Evolutionary conservation across 164 flowering plant species (phyloP), one percentile per base, ranked within the genome.

Genomic region (Magnolia changhungtana): DNA sequence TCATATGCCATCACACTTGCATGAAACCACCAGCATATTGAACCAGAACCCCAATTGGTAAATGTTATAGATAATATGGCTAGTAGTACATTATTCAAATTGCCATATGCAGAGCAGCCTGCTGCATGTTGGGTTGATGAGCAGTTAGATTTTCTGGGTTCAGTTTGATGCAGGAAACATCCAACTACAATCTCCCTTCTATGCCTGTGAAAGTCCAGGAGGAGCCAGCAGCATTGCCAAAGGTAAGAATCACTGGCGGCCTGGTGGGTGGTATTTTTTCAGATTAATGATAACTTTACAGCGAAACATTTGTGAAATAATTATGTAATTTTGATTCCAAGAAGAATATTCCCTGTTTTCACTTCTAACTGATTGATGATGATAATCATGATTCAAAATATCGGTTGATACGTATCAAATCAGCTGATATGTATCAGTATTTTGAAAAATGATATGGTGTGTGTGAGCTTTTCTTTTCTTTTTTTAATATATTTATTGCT

Each of bases 171-270:
- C 84, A 76, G 64, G 93, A 87, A 69, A 67, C 69, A 23, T 4
- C 71, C 65, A 77, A 51, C 70, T 82, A 76, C 9, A 83, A 81
- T 72, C 13, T 71, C 58, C 71, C 29, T 63, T 67, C 72, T 58
- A 80, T 80, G 66, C 75, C 82, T 65, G 49, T 77, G 66, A 89
- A 85, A 78, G 75, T 75, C 45, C 82, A 78, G 65, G 91, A 87
- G 78, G 89, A 88, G 79, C 86, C 87, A 75, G 84, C 82, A 66
- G 77, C 80, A 21, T 63, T 74, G 72, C 88, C 85, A 45, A 90
- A 86, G 91, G 92, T 90, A 77, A 72, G 75, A 78, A 74, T 37
- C 64, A 50, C 16, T 70, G 21, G 14, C n/a, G 6, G 4, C 23
- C 16, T 70, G 21, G 14, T 70, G 6, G 4, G 58, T 70, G 6